These are phyloP conservation scores for Rhipidocladum racemiflorum DNA, from an alignment of 176 grass and related monocot species.

Conservation along the genomic window DNA sequence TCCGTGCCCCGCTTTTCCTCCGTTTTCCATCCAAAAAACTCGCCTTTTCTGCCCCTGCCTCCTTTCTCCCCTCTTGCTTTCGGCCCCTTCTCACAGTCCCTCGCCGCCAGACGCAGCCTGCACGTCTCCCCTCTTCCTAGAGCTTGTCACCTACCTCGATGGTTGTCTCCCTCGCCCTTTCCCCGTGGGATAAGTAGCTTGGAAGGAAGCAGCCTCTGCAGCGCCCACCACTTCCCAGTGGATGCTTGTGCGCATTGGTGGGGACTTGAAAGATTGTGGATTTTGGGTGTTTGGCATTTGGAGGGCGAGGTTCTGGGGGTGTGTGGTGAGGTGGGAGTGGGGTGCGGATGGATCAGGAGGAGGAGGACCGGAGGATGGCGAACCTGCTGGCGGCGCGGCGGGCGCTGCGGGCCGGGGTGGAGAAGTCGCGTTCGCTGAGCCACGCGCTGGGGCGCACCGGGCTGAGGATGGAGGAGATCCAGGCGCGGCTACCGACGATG, in stretches of 20 bases:
- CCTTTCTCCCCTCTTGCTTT: background rate
- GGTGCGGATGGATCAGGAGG: background rate
- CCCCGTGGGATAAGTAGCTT: background rate
- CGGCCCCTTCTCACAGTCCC: background rate
- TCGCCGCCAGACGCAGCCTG: background rate
- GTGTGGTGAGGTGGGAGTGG: background rate
- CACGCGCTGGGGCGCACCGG: conserved; percentile 39
- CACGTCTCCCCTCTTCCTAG: background rate
- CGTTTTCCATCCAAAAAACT: conserved; percentile 23
- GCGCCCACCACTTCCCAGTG: background rate
- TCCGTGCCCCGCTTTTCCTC: background rate
- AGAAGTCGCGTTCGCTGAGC: conserved; percentile 41
- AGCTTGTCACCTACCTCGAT: conserved; percentile 27
- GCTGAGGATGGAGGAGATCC: conserved; percentile 43
- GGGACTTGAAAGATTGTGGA: background rate
- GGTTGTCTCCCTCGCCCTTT: background rate
- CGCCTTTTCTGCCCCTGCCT: background rate
- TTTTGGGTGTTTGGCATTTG: background rate
- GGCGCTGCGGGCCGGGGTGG: conserved; percentile 41
- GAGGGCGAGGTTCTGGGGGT: background rate
- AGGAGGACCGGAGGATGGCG: conserved; percentile 16
- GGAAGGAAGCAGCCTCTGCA: background rate
- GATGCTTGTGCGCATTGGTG: background rate
- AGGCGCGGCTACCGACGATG: conserved; percentile 42
- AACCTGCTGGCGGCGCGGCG: conserved; percentile 47